These are phyloP conservation scores for Trichomonas vaginalis DNA, from an alignment of 208 protist genomes.

Conservation along the genomic window DNA sequence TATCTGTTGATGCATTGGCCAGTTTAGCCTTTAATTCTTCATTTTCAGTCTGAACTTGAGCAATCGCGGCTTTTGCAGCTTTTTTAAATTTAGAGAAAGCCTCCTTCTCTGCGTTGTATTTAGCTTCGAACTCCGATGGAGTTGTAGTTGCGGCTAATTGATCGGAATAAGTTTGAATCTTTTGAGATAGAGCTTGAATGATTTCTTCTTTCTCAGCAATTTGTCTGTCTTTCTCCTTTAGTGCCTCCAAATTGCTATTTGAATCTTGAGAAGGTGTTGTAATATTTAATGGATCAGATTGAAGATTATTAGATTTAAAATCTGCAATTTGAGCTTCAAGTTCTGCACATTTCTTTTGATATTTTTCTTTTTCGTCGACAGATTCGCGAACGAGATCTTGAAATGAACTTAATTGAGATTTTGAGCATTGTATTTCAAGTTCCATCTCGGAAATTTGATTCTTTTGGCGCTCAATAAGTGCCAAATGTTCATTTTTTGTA, in stretches of 20 bases:
- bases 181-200: not conserved
- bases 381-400: not conserved
- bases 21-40: not conserved
- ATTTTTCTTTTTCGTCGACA: not conserved
- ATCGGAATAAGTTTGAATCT: not conserved
- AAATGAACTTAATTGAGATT: not conserved
- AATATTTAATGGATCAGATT: not conserved
- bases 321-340: not conserved
- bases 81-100: not conserved
- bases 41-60: not conserved
- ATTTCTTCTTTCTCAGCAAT: not conserved
- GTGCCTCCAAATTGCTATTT: not conserved
- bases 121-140: not conserved
- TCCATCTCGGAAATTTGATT: not conserved
- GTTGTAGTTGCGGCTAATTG: not conserved
- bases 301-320: not conserved
- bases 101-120: not conserved
- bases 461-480: not conserved
- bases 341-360: not conserved
- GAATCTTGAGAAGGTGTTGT: too few species aligned
- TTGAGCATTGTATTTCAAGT: not conserved
- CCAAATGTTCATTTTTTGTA: not conserved
- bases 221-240: not conserved
- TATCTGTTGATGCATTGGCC: not conserved
- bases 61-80: not conserved